Evolutionary conservation across 148 eudicot genomes (phyloP).

Genomic region (Polygonum maritimum): DNA sequence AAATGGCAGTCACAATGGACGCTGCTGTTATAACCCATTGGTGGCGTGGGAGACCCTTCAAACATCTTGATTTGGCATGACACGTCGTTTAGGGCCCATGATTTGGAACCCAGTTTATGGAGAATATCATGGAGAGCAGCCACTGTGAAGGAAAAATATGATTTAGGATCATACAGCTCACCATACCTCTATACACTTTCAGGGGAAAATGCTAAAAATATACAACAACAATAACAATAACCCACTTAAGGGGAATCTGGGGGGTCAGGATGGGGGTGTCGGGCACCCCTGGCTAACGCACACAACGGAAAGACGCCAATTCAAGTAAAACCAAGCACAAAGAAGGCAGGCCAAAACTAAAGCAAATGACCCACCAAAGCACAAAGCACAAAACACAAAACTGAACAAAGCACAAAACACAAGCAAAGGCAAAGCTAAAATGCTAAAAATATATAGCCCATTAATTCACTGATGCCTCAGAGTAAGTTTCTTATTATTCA

Average conservation of each 20-base stretch:
- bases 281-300: too few relatives aligned
- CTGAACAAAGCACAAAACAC: too few relatives aligned
- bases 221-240: too few relatives aligned
- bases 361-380: too few relatives aligned
- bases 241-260: too few relatives aligned
- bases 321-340: too few relatives aligned
- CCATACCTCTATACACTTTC: neutral
- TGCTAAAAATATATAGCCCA: neutral
- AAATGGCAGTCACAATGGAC: slow-evolving; percentile 43
- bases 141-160: slow-evolving; percentile 21
- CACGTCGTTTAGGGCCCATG: slow-evolving; percentile 42
- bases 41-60: slow-evolving; percentile 23
- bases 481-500: neutral
- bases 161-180: neutral
- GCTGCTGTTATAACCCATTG: slow-evolving; percentile 23
- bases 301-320: too few relatives aligned
- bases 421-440: too few relatives aligned
- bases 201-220: neutral
- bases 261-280: too few relatives aligned
- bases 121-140: slow-evolving; percentile 41
- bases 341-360: too few relatives aligned
- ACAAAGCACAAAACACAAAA: too few relatives aligned
- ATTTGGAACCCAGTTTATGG: slow-evolving; percentile 42
- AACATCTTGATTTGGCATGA: slow-evolving; percentile 37
- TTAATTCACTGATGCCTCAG: neutral